Conservation (phyloP, 176 grass and related monocot species). For the Elaeis guineensis region DNA sequence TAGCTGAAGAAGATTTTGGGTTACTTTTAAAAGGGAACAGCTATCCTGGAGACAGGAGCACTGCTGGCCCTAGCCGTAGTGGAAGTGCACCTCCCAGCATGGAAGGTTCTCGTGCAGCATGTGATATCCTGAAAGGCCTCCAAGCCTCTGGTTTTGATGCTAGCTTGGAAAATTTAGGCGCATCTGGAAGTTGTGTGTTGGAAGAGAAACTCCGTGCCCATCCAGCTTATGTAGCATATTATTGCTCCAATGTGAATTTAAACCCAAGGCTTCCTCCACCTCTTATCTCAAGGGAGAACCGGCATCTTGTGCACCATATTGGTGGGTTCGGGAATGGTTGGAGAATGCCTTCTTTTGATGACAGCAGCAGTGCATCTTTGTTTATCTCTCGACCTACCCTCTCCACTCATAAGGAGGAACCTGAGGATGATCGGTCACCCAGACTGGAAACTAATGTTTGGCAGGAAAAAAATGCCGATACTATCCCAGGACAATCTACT, state of each 20-base stretch:
- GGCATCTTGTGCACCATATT: slow-evolving; percentile 58
- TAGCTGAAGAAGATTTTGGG: slow-evolving; percentile 57
- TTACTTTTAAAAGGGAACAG: slow-evolving; percentile 41
- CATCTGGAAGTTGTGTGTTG: slow-evolving; percentile 30
- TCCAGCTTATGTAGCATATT: slow-evolving; percentile 84
- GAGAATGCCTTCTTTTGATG: slow-evolving; percentile 21
- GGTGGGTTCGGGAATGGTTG: slow-evolving; percentile 20
- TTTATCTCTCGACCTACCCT: slow-evolving; percentile 60
- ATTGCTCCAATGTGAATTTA: slow-evolving; percentile 81
- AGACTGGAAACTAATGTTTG: slow-evolving; percentile 37
- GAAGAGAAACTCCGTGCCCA: slow-evolving; percentile 71
- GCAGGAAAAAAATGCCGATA: slow-evolving; percentile 32
- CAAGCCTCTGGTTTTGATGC: slow-evolving; percentile 37
- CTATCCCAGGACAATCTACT: slow-evolving; percentile 20
- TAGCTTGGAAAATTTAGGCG: slow-evolving; percentile 32
- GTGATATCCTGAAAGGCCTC: slow-evolving; percentile 47
- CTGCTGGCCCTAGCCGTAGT: slow-evolving; percentile 65
- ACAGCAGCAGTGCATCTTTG: slow-evolving; percentile 37
- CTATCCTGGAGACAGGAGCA: slow-evolving; percentile 46
- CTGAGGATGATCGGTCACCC: slow-evolving; percentile 82
- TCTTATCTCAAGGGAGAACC: slow-evolving; percentile 65
- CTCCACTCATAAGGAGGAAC: slow-evolving; percentile 87
- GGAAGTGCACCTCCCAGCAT: slow-evolving; percentile 93
- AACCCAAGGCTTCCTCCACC: slow-evolving; percentile 97
- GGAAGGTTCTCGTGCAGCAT: slow-evolving; percentile 75